Evolutionary conservation across 768 basidiomycete genomes (phyloP).

Genomic region (Boletus subcaerulescens): DNA sequence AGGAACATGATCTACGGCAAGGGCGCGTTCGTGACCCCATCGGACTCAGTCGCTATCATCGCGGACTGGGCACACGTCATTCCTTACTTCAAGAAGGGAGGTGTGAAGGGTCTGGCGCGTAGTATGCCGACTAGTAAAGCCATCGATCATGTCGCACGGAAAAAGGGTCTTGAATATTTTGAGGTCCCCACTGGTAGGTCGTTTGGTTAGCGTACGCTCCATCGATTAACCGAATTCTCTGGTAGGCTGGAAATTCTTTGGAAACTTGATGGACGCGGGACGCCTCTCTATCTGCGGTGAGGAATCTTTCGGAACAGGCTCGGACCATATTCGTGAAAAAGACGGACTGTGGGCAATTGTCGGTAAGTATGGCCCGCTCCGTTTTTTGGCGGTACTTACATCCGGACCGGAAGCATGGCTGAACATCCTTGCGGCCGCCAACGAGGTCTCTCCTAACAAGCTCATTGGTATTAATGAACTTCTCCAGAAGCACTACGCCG

Average conservation of each 20-base stretch:
- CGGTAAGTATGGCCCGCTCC: constrained; percentile 48
- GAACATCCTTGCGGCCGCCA: constrained; percentile 92
- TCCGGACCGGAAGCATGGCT: constrained; percentile 72
- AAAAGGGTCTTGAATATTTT: constrained; percentile 88
- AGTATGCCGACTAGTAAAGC: constrained; percentile 98
- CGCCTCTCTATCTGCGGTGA: constrained; percentile 98
- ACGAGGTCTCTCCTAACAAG: constrained; percentile 69
- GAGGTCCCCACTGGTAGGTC: constrained; percentile 91
- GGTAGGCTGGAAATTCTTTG: constrained; percentile 99
- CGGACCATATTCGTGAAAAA: constrained; percentile 99
- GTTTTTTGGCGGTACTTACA: constrained; percentile 6
- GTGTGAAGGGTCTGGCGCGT: constrained; percentile 93
- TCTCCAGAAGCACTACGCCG: constrained; percentile 80
- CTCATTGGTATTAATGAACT: constrained; percentile 90
- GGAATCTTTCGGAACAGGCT: constrained; percentile 99
- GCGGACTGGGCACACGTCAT: constrained; percentile 93
- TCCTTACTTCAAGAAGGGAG: constrained; percentile 85
- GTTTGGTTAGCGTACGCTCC: neutral
- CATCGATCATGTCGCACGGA: constrained; percentile 93
- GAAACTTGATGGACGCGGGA: constrained; percentile 99
- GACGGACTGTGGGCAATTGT: constrained; percentile 98
- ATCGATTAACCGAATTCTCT: neutral
- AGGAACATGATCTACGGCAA: constrained; percentile 99
- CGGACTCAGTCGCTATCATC: constrained; percentile 97
- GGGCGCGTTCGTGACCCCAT: constrained; percentile 96